phyloP scores from a whole-genome alignment of 345 rosid species.

The Salix arbutifolia region DNA sequence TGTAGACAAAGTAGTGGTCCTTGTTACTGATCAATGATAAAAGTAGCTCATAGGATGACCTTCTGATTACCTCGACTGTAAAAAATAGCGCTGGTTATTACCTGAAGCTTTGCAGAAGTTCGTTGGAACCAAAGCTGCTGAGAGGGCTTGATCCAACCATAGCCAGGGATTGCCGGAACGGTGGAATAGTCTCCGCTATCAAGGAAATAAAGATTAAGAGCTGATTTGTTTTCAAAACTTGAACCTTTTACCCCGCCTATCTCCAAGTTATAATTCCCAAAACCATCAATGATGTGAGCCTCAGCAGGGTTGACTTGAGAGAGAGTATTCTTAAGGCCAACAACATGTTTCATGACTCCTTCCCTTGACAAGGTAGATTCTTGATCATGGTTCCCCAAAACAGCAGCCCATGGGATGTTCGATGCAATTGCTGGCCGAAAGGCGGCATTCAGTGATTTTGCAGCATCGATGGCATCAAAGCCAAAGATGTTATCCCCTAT shows the following conservation, averaged over 20 bases:
- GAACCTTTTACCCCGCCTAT: slow-evolving; percentile 68
- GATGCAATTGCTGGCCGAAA: slow-evolving; percentile 76
- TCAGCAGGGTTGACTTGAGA: slow-evolving; percentile 66
- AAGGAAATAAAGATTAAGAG: slow-evolving; percentile 76
- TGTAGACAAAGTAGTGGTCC: background rate
- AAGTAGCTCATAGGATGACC: background rate
- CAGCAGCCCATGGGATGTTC: slow-evolving; percentile 80
- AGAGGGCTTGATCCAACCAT: slow-evolving; percentile 84
- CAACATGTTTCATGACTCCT: slow-evolving; percentile 77
- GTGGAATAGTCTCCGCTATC: slow-evolving; percentile 81
- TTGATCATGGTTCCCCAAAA: slow-evolving; percentile 90
- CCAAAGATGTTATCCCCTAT: slow-evolving; percentile 80
- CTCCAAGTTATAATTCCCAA: slow-evolving; percentile 87
- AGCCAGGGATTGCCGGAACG: slow-evolving; percentile 53
- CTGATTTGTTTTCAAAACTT: slow-evolving; percentile 61
- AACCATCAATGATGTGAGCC: slow-evolving; percentile 59
- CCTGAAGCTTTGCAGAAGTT: slow-evolving; percentile 68
- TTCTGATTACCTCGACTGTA: background rate
- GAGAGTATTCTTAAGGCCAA: slow-evolving; percentile 53
- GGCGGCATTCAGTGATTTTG: slow-evolving; percentile 57
- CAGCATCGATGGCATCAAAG: slow-evolving; percentile 57
- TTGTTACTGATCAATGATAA: background rate
- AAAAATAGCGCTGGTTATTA: slow-evolving; percentile 9
- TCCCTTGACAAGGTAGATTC: slow-evolving; percentile 73
- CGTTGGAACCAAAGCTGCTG: slow-evolving; percentile 85